Conservation (phyloP, 73 alveolate genomes). For the Paramecium sonneborni region DNA sequence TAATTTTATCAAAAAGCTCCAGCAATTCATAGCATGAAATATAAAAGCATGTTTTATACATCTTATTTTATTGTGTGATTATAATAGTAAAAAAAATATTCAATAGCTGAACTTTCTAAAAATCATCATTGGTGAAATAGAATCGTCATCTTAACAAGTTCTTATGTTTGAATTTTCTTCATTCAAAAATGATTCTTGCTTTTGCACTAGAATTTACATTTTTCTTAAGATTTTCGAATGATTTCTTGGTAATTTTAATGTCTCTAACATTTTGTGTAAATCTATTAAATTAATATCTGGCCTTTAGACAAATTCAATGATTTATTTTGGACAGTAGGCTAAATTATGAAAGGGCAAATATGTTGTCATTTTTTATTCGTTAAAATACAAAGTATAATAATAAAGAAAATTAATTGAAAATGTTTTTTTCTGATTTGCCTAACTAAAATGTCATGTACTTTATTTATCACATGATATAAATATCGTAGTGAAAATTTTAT, state of each 20-base stretch:
- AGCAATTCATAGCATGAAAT: not conserved
- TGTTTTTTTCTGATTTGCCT: not conserved
- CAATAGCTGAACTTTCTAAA: not conserved
- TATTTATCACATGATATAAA: not conserved
- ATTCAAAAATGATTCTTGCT: not conserved
- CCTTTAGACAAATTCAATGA: not conserved
- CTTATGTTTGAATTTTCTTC: not conserved
- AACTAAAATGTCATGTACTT: not conserved
- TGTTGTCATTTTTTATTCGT: not conserved
- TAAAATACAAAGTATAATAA: not conserved
- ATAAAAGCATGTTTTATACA: not conserved
- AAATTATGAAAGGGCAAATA: not conserved
- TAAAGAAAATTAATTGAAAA: not conserved
- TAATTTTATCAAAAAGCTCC: not conserved
- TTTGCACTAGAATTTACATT: not conserved
- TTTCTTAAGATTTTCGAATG: not conserved
- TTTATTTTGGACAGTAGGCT: constrained; percentile 23
- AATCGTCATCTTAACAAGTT: not conserved
- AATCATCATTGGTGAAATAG: not conserved
- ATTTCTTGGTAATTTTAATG: not conserved
- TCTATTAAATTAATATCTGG: not conserved
- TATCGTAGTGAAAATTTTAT: not conserved
- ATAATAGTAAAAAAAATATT: not conserved
- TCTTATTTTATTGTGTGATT: not conserved
- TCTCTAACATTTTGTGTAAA: not conserved